Base-by-base conservation (phyloP, 2,329 filamentous ascomycete species). In the Camillea tinctor region DNA sequence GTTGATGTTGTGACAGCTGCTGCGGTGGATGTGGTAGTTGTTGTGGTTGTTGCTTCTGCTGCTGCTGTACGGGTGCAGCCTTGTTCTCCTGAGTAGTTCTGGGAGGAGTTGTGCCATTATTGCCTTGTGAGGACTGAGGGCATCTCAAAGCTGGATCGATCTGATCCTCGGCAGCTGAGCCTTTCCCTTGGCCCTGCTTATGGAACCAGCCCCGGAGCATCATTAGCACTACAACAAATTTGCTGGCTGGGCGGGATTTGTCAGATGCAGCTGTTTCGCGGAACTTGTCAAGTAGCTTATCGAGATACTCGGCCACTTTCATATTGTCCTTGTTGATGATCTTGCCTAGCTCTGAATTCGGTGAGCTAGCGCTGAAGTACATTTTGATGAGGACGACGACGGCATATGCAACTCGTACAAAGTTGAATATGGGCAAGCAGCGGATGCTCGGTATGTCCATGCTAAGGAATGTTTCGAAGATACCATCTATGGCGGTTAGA, bases 351-450 rank as follows among this genome's bases (percentile, higher is more conserved):
- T 88, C 87, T 17, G 85, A 88, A 49, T 83, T 82, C 0, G 87
- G 83, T 15, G 83, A 81, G 1, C 84, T 84, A 3, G 88, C 86
- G 8, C 87, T 85, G 54, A 90, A 88, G 74, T 88, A 89, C 62
- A 93, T 83, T 73, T 92, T 92, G 71, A 91, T 88, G 44, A 92
- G 78, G 30, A 90, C 85, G 20, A 92, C 87, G 2, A 88, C 82
- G 5, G 86, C 87, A 69, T 91, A 92, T 11, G 88, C 85, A 19
- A 91, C 85, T 24, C 90, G 85, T 17, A 91, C 88, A 67, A 90
- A 87, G 71, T 85, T 86, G 69, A 90, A 88, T 2, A 90, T 88
- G 19, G 90, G 89, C 9, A 92, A 72, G 58, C 82, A 88, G 56
- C 87, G 85, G 49, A 91, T 79, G 49, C 78, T 80, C 3, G 77